Conservation (phyloP, 345 rosid species). For the Zanthoxylum bungeanum region DNA sequence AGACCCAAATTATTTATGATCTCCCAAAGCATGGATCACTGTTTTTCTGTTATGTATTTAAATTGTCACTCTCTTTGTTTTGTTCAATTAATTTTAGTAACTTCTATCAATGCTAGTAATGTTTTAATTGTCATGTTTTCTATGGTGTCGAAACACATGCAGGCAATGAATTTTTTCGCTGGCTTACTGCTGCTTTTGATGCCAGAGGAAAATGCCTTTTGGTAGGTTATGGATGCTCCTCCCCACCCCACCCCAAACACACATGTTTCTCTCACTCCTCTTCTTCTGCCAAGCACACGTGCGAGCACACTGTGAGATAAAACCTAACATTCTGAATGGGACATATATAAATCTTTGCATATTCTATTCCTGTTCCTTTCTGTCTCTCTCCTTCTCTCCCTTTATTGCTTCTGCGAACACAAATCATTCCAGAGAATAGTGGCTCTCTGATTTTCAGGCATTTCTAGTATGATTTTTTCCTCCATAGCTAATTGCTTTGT, state of each 20-base stretch:
- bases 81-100: constrained; percentile 1
- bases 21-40: neutral
- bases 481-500: constrained; percentile 17
- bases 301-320: neutral
- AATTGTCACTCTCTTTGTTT: neutral
- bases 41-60: constrained; percentile 3
- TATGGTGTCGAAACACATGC: constrained; percentile 34
- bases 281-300: neutral
- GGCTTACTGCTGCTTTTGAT: constrained; percentile 89
- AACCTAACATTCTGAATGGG: no score
- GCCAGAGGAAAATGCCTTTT: constrained; percentile 99
- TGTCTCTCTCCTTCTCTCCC: neutral
- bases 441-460: no score
- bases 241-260: neutral
- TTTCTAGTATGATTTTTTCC: no score
- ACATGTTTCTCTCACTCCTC: neutral
- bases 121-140: constrained; percentile 9
- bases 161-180: constrained; percentile 99
- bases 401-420: no score
- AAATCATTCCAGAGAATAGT: neutral
- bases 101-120: neutral
- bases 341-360: neutral
- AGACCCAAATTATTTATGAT: neutral
- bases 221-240: constrained; percentile 55
- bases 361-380: neutral